Base-by-base conservation (phyloP, 805 yeast species). In the Saturnispora diversa region DNA sequence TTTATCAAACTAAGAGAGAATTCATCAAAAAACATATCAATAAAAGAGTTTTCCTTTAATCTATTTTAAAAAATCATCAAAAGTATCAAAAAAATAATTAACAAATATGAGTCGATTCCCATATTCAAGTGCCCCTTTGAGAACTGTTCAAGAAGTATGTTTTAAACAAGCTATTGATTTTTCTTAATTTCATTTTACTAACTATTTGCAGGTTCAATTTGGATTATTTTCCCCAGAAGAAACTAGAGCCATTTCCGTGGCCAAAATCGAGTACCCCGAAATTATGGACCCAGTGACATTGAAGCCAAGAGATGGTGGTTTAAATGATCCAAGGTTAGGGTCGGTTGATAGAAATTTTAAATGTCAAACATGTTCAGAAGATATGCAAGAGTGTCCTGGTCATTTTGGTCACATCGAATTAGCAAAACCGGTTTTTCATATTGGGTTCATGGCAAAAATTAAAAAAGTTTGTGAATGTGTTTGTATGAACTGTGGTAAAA, bases 301-400 rank as follows among this genome's bases (percentile, higher is more conserved):
- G 58, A 84, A 84, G 49, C 97, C 97, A 35, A 79, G 97, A 61
- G 88, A 87, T 50, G 97, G 97, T 48, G 99, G 99, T 45, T 69
- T 92, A 47, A 90, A 88, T 60, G 98, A 94, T 62, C 97, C 98
- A 45, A 79, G 97, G 54, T 71, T 92, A 46, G 99, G 99, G 37
- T 84, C 97, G 4, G 88, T 92, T 53, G 99, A 92, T 64, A 80
- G 98, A 62, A 90, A 88, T 61, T 84, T 84, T 72, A 86, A 85
- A 68, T 92, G 99, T 72, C 97, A 90, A 70, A 92, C 99, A 19
- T 92, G 99, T 72, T 94, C 96, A 55, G 99, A 92, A 63, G 96
- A 90, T 54, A 92, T 92, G 97, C 85, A 90, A 45, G 97, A 92
- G 62, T 92, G 99, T 65, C 97, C 97, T 1, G 99, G 99, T 45